These are phyloP conservation scores for Stephanocyclus meneghinianus DNA, from an alignment of 352 stramenopile species.

Conservation along the genomic window DNA sequence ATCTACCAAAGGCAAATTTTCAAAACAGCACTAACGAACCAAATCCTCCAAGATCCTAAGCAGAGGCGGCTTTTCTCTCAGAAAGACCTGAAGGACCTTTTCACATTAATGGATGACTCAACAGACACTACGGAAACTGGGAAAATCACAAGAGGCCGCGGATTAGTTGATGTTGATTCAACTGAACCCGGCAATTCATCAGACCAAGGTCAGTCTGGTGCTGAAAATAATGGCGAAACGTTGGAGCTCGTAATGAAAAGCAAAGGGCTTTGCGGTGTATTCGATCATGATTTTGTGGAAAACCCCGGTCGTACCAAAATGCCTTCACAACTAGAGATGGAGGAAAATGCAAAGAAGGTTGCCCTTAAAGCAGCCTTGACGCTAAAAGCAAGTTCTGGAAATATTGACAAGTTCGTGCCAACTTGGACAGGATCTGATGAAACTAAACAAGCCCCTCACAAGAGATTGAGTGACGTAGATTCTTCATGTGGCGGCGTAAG, in stretches of 20 bases:
- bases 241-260: conserved; percentile 89
- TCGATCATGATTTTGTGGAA: conserved; percentile 93
- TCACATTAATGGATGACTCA: conserved; percentile 87
- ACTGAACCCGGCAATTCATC: conserved; percentile 20
- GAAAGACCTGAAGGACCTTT: conserved; percentile 93
- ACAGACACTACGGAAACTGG: conserved; percentile 88
- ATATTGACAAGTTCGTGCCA: conserved; percentile 51
- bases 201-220: conserved; percentile 57
- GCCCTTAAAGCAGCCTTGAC: conserved; percentile 86
- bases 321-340: conserved; percentile 84
- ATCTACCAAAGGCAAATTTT: conserved; percentile 99
- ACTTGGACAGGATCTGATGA: conserved; percentile 71
- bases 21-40: conserved; percentile 97
- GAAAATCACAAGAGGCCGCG: conserved; percentile 88
- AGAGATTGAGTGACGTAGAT: background rate
- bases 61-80: conserved; percentile 96
- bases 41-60: conserved; percentile 94
- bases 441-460: conserved; percentile 4
- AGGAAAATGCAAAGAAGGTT: conserved; percentile 89
- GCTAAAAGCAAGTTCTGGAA: conserved; percentile 81
- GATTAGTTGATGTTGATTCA: conserved; percentile 78
- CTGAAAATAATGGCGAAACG: conserved; percentile 86
- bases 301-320: conserved; percentile 86
- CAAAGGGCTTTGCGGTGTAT: conserved; percentile 89
- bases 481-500: conserved; percentile 21